phyloP scores from a whole-genome alignment of 1,284 basidiomycete species.

The Entoloma clypeatum region DNA sequence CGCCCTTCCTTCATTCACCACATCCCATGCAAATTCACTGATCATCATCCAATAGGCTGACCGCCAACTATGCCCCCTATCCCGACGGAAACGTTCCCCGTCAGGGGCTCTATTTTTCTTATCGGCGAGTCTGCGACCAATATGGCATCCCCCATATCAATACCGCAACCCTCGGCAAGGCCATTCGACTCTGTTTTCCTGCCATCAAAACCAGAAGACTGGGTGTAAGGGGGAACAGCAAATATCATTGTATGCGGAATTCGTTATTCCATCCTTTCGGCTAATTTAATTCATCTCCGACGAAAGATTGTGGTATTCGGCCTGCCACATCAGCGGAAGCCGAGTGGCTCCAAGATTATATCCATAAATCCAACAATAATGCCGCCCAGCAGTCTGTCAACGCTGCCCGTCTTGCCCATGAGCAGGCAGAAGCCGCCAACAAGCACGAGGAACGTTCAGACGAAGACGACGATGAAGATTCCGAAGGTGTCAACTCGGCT shows the following conservation, averaged over 20 bases:
- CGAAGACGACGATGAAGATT: slow-evolving; percentile 81
- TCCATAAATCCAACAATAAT: slow-evolving; percentile 82
- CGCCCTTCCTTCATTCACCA: slow-evolving; percentile 23
- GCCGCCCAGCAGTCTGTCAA: slow-evolving; percentile 71
- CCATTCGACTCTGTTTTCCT: slow-evolving; percentile 87
- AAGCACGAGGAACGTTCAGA: slow-evolving; percentile 68
- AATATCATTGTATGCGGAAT: slow-evolving; percentile 77
- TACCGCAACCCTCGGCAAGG: slow-evolving; percentile 91
- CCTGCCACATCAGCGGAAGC: slow-evolving; percentile 85
- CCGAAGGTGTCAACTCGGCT: slow-evolving; percentile 64
- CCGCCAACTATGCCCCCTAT: slow-evolving; percentile 84
- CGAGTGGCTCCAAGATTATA: slow-evolving; percentile 86
- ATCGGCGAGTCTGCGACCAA: slow-evolving; percentile 85
- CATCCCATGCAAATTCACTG: slow-evolving; percentile 19
- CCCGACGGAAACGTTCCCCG: slow-evolving; percentile 86
- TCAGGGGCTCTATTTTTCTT: slow-evolving; percentile 88
- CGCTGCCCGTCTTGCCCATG: slow-evolving; percentile 61
- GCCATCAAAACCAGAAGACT: slow-evolving; percentile 91
- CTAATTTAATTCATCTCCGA: slow-evolving; percentile 26
- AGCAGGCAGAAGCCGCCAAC: slow-evolving; percentile 51
- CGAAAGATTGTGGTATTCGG: slow-evolving; percentile 81
- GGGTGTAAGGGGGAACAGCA: slow-evolving; percentile 88
- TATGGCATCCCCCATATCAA: slow-evolving; percentile 91
- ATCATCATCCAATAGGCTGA: slow-evolving; percentile 56
- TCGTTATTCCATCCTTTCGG: slow-evolving; percentile 28